Evolutionary conservation across 768 basidiomycete genomes (phyloP).

Genomic region (Leucocoprinus birnbaumii): DNA sequence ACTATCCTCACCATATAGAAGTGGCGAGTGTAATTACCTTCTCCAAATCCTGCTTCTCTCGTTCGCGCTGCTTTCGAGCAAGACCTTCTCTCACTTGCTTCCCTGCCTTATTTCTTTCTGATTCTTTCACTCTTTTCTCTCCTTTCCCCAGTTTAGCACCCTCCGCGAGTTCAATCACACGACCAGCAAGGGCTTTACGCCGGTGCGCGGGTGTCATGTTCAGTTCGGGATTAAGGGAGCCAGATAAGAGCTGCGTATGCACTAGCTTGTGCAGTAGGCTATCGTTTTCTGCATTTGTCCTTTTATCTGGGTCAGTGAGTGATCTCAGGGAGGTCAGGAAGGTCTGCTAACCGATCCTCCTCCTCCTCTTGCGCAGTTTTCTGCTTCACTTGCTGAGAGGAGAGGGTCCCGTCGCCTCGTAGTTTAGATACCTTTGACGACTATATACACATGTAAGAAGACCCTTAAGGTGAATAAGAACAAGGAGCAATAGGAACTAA

Average conservation of each 20-base stretch:
- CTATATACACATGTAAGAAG: slow-evolving; percentile 31
- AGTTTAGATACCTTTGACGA: slow-evolving; percentile 77
- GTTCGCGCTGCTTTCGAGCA: slow-evolving; percentile 54
- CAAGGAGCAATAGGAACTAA: slow-evolving; percentile 24
- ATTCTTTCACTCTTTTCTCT: slow-evolving; percentile 54
- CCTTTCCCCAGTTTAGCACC: slow-evolving; percentile 72
- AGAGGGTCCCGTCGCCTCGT: slow-evolving; percentile 28
- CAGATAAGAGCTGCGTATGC: slow-evolving; percentile 77
- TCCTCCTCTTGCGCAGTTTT: slow-evolving; percentile 53
- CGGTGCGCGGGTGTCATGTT: slow-evolving; percentile 63
- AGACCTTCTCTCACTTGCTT: slow-evolving; percentile 75
- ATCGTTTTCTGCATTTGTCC: slow-evolving; percentile 77
- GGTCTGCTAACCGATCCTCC: slow-evolving; percentile 47
- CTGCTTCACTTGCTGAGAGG: slow-evolving; percentile 21
- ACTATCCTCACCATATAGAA: neutral
- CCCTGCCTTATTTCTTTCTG: slow-evolving; percentile 67
- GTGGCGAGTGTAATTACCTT: slow-evolving; percentile 51
- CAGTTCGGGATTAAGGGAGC: slow-evolving; percentile 62
- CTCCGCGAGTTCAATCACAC: slow-evolving; percentile 71
- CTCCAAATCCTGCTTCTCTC: slow-evolving; percentile 52
- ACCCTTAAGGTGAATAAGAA: neutral
- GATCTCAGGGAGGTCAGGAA: neutral
- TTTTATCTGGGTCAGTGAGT: slow-evolving; percentile 24
- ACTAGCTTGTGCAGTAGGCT: slow-evolving; percentile 74
- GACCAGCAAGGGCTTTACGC: slow-evolving; percentile 73